phyloP scores from a whole-genome alignment of 495 filamentous ascomycete species.

The Trichocladium uniseriatum region DNA sequence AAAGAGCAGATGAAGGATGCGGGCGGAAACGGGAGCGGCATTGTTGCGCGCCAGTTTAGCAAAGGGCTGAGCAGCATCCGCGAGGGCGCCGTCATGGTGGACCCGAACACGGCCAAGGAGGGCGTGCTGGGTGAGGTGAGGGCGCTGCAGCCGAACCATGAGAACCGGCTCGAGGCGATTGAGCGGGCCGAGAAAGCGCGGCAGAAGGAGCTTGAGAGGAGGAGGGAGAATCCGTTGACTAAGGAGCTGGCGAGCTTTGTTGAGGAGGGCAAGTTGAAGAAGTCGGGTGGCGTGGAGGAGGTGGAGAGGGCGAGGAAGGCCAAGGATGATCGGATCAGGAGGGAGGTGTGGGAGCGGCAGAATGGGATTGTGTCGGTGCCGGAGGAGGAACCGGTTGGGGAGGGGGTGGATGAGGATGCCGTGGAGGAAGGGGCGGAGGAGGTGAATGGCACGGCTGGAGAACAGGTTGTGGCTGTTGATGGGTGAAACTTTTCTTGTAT shows the following conservation, averaged over 20 bases:
- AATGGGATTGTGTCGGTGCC: slow-evolving; percentile 36
- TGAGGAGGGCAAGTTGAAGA: slow-evolving; percentile 86
- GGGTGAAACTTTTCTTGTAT: background rate
- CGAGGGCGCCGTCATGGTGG: slow-evolving; percentile 51
- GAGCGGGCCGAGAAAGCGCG: slow-evolving; percentile 85
- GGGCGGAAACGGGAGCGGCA: slow-evolving; percentile 22
- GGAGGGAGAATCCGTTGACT: slow-evolving; percentile 69
- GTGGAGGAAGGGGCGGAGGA: background rate
- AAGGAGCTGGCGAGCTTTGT: slow-evolving; percentile 86
- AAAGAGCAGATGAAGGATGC: slow-evolving; percentile 82
- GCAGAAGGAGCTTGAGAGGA: slow-evolving; percentile 74
- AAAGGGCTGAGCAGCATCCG: slow-evolving; percentile 49
- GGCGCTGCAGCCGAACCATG: slow-evolving; percentile 90
- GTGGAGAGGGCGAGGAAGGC: slow-evolving; percentile 72
- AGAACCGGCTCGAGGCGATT: slow-evolving; percentile 85
- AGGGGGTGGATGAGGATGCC: slow-evolving; percentile 4
- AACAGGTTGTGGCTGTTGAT: background rate
- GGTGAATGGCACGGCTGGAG: background rate
- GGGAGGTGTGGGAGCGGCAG: slow-evolving; percentile 74
- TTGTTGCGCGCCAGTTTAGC: slow-evolving; percentile 41
- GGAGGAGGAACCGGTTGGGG: slow-evolving; percentile 21
- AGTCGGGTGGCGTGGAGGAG: slow-evolving; percentile 90
- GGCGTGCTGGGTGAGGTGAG: slow-evolving; percentile 87
- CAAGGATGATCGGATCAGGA: slow-evolving; percentile 80
- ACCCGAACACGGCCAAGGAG: slow-evolving; percentile 78